Percentiles rank a stretch among this genome's conserved stretches.
Evolutionary conservation across 257 asterid genomes (phyloP).

Genomic region (Solanum dulcamara): DNA sequence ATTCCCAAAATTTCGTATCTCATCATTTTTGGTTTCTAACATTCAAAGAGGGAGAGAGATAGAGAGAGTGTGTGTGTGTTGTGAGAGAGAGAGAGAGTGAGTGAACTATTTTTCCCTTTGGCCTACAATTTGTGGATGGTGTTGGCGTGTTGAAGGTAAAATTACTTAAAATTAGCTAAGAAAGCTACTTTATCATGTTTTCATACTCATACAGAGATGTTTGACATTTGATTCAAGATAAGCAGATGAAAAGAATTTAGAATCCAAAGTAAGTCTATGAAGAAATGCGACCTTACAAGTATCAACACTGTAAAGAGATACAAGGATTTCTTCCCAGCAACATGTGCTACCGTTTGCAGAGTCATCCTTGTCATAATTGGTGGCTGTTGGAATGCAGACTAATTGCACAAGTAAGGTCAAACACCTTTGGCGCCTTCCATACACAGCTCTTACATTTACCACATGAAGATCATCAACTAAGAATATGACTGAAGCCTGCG

Average conservation of each 20-base stretch:
- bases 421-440: constrained; percentile 55
- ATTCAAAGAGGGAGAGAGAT: too few species aligned
- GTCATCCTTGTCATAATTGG: constrained; percentile 59
- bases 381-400: constrained; percentile 67
- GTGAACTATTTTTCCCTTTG: background rate
- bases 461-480: constrained; percentile 88
- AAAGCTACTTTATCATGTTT: background rate
- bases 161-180: background rate
- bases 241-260: background rate
- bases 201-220: background rate
- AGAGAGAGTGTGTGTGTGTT: too few species aligned
- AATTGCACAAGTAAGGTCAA: constrained; percentile 78
- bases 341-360: constrained; percentile 44
- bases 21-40: too few species aligned
- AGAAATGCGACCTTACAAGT: constrained; percentile 71
- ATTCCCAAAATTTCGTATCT: too few species aligned
- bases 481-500: constrained; percentile 40
- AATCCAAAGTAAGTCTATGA: background rate
- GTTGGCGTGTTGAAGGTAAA: background rate
- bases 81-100: background rate
- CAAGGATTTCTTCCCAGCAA: constrained; percentile 78
- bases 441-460: constrained; percentile 53
- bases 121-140: background rate
- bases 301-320: constrained; percentile 65
- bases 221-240: background rate